Evolutionary conservation across 2,329 filamentous ascomycete genomes (phyloP), one percentile per base, ranked within the genome.

Genomic region (Claviceps arundinis): DNA sequence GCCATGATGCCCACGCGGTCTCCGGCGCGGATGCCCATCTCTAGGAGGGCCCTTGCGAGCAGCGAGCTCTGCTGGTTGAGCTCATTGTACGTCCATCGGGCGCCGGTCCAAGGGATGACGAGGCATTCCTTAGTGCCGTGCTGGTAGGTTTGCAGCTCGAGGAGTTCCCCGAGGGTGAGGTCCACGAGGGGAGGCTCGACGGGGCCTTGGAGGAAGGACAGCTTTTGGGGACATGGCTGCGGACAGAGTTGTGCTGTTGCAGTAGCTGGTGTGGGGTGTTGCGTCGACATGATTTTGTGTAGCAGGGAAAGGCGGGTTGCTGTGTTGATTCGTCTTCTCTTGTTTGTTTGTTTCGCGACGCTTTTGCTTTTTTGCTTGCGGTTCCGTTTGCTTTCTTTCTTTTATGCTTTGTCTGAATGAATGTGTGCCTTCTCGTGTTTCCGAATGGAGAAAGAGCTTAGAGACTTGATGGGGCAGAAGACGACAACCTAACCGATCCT

Each of bases 1-100:
- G 85, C 84, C 81, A 89, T 87, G 57, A 90, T 82, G 34, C 80
- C 85, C 30, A 89, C 74, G 14, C 84, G 75, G 63, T 89, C 85
- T 38, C 84, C 84, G 34, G 78, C 76, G 41, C 77, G 71, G 50
- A 89, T 78, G 2, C 84, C 84, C 65, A 82, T 76, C 22, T 79
- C 77, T 44, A 87, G 67, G 54, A 90, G 67, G 11, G 85, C 84
- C 49, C 79, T 80, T 5, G 82, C 81, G 45, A 86, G 66, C 51
- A 75, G 70, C 45, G 77, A 74, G 59, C 77, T 80, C 66, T 84
- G 78, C 53, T 79, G 73, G 59, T 81, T 78, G 50, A 86, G 70
- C 54, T 83, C 73, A 55, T 77, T 74, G 66, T 85, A 86, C 0
- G 82, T 84, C 85, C 85, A 89, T 60, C 86, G 73, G 4, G 83